These are phyloP conservation scores for Sequoiadendron giganteum DNA, from an alignment of 75 land plant genomes.

Conservation along the genomic window DNA sequence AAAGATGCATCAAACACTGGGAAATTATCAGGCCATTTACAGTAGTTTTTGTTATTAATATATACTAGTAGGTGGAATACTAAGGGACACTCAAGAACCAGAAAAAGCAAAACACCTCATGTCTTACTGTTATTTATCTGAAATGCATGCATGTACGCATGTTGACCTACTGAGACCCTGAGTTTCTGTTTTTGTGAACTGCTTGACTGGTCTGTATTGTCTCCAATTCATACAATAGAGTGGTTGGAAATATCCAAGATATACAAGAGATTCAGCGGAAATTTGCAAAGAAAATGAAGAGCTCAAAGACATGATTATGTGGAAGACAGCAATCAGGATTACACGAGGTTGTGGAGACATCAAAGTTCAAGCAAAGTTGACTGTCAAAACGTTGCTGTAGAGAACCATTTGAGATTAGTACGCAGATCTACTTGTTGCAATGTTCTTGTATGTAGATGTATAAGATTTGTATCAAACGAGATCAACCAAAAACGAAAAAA, in stretches of 20 bases:
- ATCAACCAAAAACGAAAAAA: background rate
- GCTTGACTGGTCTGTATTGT: background rate
- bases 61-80: background rate
- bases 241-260: background rate
- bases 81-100: background rate
- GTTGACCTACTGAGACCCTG: background rate
- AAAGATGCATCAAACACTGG: background rate
- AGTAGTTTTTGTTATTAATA: background rate
- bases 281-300: background rate
- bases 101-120: background rate
- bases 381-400: background rate
- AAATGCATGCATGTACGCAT: background rate
- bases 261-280: background rate
- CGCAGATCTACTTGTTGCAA: background rate
- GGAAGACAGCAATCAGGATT: background rate
- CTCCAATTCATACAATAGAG: background rate
- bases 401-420: background rate
- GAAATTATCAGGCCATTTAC: background rate
- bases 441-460: background rate
- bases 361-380: background rate
- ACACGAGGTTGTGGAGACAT: background rate
- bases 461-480: background rate
- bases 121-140: background rate
- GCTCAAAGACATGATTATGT: background rate
- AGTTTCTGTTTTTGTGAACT: background rate